phyloP scores from a whole-genome alignment of 371 early-diverging fungal genomes.

The Mucor velutinosus region DNA sequence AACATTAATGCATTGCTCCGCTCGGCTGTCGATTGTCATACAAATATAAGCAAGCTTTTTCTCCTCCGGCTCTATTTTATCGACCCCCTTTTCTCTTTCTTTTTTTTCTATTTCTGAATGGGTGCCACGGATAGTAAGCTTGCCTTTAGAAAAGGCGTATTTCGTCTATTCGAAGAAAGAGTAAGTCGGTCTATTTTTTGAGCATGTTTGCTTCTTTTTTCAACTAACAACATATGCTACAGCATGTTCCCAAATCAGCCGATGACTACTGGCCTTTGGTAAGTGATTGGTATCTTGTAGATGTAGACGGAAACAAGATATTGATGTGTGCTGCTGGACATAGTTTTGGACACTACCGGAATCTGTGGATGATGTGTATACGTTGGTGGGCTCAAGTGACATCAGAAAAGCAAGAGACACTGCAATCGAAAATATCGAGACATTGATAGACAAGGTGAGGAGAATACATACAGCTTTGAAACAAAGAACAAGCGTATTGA shows the following conservation, averaged over 20 bases:
- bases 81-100: background rate
- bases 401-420: conserved; percentile 70
- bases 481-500: background rate
- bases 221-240: background rate
- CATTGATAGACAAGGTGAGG: conserved; percentile 58
- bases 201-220: background rate
- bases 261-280: conserved; percentile 73
- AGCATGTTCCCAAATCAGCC: conserved; percentile 46
- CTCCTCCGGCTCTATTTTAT: background rate
- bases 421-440: conserved; percentile 71
- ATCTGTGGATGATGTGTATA: conserved; percentile 80
- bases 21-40: background rate
- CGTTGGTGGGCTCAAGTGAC: conserved; percentile 75
- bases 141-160: conserved; percentile 80
- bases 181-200: conserved; percentile 30
- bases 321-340: background rate
- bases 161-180: conserved; percentile 72
- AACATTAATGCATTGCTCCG: background rate
- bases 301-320: background rate
- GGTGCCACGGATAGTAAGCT: conserved; percentile 85
- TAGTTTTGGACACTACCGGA: conserved; percentile 78
- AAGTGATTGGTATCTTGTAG: conserved; percentile 3
- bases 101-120: conserved; percentile 44
- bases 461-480: background rate
- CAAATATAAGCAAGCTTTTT: background rate